Percentiles rank a stretch among this genome's conserved stretches.
Evolutionary conservation across 2,329 filamentous ascomycete genomes (phyloP).

Genomic region (Beauveria bassiana): DNA sequence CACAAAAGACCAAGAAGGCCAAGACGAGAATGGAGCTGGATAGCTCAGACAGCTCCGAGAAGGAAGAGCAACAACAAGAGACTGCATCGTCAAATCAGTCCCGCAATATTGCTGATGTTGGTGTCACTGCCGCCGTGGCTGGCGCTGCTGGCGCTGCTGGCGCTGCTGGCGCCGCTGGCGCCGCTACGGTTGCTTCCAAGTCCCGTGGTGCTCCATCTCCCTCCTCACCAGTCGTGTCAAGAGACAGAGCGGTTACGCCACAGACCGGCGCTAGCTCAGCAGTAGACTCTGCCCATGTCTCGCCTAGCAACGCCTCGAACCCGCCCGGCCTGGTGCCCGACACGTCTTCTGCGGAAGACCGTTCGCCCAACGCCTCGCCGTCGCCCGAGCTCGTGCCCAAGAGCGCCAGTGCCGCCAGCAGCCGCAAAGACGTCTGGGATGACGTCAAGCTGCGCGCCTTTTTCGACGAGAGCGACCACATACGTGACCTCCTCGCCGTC

Average conservation of each 20-base stretch:
- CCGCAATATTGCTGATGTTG: slow-evolving; percentile 22
- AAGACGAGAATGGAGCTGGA: slow-evolving; percentile 60
- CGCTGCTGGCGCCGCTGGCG: neutral
- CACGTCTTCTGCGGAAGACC: slow-evolving; percentile 61
- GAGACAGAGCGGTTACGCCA: slow-evolving; percentile 24
- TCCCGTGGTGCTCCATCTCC: neutral
- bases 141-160: neutral
- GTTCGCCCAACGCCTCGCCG: slow-evolving; percentile 56
- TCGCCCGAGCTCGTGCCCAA: slow-evolving; percentile 52
- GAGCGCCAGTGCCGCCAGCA: slow-evolving; percentile 26
- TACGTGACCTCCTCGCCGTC: slow-evolving; percentile 81
- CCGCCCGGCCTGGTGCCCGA: slow-evolving; percentile 63
- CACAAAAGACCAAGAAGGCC: slow-evolving; percentile 40
- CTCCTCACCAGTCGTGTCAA: neutral
- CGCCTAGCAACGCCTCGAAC: slow-evolving; percentile 33
- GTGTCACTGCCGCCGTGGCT: slow-evolving; percentile 21
- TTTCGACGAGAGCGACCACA: slow-evolving; percentile 81
- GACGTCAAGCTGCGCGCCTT: slow-evolving; percentile 80
- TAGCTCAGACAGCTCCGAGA: slow-evolving; percentile 56
- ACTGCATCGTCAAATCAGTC: neutral
- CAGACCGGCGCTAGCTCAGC: slow-evolving; percentile 19
- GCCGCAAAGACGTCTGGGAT: slow-evolving; percentile 57
- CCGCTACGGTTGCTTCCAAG: neutral
- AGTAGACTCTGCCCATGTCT: slow-evolving; percentile 51
- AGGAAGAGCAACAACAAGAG: slow-evolving; percentile 11